Conservation (phyloP, 495 filamentous ascomycete genomes). For the Staphylotrichum longicolle region DNA sequence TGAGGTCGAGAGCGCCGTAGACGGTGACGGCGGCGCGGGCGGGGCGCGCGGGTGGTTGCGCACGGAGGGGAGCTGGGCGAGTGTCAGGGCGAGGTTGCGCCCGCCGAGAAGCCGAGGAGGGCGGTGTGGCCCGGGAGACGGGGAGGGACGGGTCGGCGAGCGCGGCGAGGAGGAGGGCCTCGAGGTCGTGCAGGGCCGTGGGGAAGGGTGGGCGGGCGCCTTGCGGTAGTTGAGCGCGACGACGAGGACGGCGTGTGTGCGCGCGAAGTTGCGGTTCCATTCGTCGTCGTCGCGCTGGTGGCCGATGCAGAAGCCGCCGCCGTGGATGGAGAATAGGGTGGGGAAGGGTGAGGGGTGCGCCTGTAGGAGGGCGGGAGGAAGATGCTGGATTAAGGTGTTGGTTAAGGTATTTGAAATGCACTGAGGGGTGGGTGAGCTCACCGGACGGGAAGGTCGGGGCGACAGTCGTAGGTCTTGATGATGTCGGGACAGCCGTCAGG, state of each 20-base stretch:
- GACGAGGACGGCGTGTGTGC: conserved; percentile 32
- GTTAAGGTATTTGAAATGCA: neutral
- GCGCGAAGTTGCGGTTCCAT: conserved; percentile 40
- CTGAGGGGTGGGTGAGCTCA: conserved; percentile 16
- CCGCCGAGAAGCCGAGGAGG: conserved; percentile 38
- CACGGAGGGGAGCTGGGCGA: conserved; percentile 35
- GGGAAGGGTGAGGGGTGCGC: conserved; percentile 31
- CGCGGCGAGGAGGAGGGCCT: conserved; percentile 36
- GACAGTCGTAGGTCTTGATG: conserved; percentile 36
- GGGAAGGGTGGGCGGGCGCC: conserved; percentile 38
- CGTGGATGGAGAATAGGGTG: conserved; percentile 40
- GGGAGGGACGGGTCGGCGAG: conserved; percentile 39
- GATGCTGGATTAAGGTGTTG: conserved; percentile 25
- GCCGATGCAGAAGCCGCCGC: conserved; percentile 41
- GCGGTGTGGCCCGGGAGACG: conserved; percentile 37
- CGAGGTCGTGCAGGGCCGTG: conserved; percentile 34
- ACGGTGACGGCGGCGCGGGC: conserved; percentile 30
- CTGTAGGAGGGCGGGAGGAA: conserved; percentile 42
- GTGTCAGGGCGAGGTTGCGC: conserved; percentile 31
- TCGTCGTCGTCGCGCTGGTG: conserved; percentile 35
- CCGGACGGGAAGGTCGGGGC: conserved; percentile 39
- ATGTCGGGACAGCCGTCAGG: conserved; percentile 29
- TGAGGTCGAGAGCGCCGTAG: conserved; percentile 37
- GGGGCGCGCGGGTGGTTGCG: conserved; percentile 25
- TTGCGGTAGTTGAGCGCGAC: conserved; percentile 41